These are phyloP conservation scores for Biscogniauxia marginata DNA, from an alignment of 2,329 filamentous ascomycete species.

Conservation along the genomic window DNA sequence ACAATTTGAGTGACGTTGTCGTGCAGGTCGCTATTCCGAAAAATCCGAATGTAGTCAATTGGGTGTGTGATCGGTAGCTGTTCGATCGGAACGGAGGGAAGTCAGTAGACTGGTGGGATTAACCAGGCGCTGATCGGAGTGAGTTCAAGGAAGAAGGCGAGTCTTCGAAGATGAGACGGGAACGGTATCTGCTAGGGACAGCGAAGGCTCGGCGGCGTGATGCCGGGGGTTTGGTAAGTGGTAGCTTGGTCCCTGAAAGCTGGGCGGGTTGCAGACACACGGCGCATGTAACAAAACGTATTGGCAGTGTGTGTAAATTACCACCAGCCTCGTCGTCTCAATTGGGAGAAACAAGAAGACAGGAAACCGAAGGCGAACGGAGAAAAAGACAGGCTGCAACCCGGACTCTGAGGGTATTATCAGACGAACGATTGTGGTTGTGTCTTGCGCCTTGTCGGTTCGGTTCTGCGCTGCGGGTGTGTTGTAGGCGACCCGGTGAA, in stretches of 20 bases:
- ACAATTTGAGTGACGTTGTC: not conserved
- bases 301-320: not conserved
- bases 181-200: not conserved
- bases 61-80: not conserved
- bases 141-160: not conserved
- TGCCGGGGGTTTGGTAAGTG: not conserved
- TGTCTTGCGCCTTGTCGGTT: not conserved
- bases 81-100: not conserved
- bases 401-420: not conserved
- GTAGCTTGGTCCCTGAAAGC: not conserved
- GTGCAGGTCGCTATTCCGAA: not conserved
- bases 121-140: not conserved
- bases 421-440: not conserved
- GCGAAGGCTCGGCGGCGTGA: not conserved
- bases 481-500: not conserved
- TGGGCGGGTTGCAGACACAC: not conserved
- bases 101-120: not conserved
- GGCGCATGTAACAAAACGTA: not conserved
- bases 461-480: too few species aligned
- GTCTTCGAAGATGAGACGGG: not conserved
- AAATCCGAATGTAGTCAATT: not conserved
- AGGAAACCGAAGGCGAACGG: too few species aligned
- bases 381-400: not conserved
- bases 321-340: too few species aligned
- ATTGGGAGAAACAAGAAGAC: too few species aligned